These are phyloP conservation scores for Corymbia maculata DNA, from an alignment of 345 rosid genomes.

Conservation along the genomic window DNA sequence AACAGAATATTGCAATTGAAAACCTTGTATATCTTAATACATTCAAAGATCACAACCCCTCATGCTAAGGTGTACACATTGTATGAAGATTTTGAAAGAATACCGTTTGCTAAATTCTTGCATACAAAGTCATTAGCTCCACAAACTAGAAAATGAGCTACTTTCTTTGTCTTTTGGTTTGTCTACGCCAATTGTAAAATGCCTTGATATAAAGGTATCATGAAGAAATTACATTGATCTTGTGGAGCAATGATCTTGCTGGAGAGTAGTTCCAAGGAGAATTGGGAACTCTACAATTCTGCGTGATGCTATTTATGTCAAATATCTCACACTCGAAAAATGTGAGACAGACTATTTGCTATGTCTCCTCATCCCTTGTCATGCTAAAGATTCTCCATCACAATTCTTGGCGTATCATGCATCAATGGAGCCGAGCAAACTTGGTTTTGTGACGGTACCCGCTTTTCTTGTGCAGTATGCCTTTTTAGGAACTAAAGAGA, in stretches of 20 bases:
- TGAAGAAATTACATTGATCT: not conserved
- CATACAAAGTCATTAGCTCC: not conserved
- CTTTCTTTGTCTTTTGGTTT: not conserved
- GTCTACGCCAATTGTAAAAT: not conserved
- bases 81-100: not conserved
- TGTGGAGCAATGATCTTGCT: not conserved
- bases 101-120: not conserved
- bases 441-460: constrained; percentile 68
- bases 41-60: not conserved
- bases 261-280: not conserved
- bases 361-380: not conserved
- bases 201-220: not conserved
- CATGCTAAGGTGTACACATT: not conserved
- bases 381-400: not conserved
- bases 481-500: not conserved
- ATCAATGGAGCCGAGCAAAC: constrained; percentile 55
- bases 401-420: constrained; percentile 57
- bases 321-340: not conserved
- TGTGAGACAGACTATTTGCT: not conserved
- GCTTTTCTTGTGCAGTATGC: constrained; percentile 58
- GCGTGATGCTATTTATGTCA: not conserved
- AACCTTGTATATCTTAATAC: not conserved
- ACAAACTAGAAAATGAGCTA: not conserved
- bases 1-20: not conserved
- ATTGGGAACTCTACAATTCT: not conserved